A percentile compares a stretch with the other conserved stretches of the same genome.
Conservation (phyloP, 805 yeast genomes). For the Candida argentea region DNA sequence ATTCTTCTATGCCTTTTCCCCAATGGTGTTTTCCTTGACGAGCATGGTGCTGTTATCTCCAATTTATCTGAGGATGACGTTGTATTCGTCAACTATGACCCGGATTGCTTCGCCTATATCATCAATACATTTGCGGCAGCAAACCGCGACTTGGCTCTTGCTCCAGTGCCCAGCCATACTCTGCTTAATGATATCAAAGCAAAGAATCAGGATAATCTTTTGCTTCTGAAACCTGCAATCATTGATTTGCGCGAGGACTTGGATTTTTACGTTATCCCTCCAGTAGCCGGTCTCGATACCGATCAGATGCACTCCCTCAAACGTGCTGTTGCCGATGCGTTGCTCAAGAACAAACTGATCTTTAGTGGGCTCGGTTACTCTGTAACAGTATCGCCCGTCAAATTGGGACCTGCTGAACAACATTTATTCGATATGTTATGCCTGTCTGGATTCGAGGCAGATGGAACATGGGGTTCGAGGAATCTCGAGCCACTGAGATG, state of each 20-base stretch:
- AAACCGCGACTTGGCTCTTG: conserved; percentile 39
- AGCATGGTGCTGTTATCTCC: conserved; percentile 65
- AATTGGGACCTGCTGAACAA: conserved; percentile 84
- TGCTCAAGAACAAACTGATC: conserved; percentile 47
- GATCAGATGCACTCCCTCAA: conserved; percentile 63
- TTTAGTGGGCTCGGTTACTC: conserved; percentile 74
- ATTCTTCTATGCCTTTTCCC: conserved; percentile 81
- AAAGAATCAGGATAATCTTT: conserved; percentile 31
- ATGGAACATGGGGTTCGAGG: conserved; percentile 79
- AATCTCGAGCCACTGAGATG: conserved; percentile 82
- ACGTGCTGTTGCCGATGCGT: conserved; percentile 57
- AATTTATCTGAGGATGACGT: conserved; percentile 72
- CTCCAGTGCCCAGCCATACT: conserved; percentile 24
- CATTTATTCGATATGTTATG: conserved; percentile 93
- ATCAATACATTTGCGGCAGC: conserved; percentile 63
- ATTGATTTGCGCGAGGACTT: conserved; percentile 90
- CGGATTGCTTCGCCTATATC: conserved; percentile 78
- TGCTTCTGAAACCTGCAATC: conserved; percentile 77
- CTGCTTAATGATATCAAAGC: conserved; percentile 10
- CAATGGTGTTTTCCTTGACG: conserved; percentile 78
- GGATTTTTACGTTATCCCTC: conserved; percentile 88
- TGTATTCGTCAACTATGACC: conserved; percentile 79
- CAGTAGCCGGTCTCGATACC: conserved; percentile 41
- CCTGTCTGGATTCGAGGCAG: conserved; percentile 65
- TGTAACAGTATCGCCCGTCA: conserved; percentile 22